Evolutionary conservation across 352 stramenopile species (phyloP), one percentile per base, ranked within the genome.

Genomic region (Pythium apleroticum): DNA sequence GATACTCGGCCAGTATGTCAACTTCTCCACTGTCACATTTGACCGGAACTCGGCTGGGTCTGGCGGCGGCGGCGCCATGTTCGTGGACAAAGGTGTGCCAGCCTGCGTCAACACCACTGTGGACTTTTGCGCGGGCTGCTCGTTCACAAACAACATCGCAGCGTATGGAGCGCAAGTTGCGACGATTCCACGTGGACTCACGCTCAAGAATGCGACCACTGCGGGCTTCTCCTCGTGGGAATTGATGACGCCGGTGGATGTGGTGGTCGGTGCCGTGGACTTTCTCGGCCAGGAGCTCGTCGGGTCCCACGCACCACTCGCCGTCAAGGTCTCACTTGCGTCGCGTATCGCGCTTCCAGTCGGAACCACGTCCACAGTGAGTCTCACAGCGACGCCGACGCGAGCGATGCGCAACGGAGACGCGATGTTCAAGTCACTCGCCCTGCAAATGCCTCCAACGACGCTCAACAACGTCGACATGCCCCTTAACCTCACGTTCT

Each of bases 21-120:
- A 30, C 4, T n/a, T 57, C 10, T 11, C 27, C 4, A 27, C 27
- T 1, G 27, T 22, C 28, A n/a, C 24, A n/a, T 57, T 69, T 15
- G 28, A 60, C 6, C 12, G 35, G 12, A 71, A 71, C 43, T 52
- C 43, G 20, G 64, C 64, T 11, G 57, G 50, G 7, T 20, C 27
- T 22, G 57, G 57, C 11, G 65, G 65, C 0, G 59, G 65, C n/a
- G 65, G 58, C 17, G 59, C 20, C 22, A 52, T 72, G 15, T 63
- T 68, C 30, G 20, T 67, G 11, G 35, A 63, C 15, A 53, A 46
- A 19, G 22, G 33, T n/a, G 24, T 71, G 12, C 59, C 53, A 10
- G 0, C 3, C 20, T 67, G 65, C 39, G 48, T 63, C 33, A 59
- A 46, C 11, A 45, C 24, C 14, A 28, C 27, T 7, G 24, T 35